These are phyloP conservation scores for Monotropa hypopitys DNA, from an alignment of 179 eudicot genomes.

Conservation along the genomic window DNA sequence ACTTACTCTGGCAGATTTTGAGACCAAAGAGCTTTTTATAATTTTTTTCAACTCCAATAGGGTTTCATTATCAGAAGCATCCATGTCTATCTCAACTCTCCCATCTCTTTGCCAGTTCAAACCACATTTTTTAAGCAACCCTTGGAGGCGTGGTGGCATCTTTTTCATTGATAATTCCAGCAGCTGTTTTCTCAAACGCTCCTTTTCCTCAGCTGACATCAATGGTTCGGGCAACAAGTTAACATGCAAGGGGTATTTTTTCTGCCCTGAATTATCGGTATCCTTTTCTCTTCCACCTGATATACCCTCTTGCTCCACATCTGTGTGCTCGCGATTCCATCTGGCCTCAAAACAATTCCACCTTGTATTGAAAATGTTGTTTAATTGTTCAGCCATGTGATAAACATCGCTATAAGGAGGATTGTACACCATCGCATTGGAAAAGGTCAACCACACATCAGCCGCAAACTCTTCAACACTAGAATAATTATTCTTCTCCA, in stretches of 20 bases:
- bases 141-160: constrained; percentile 14
- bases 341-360: constrained; percentile 44
- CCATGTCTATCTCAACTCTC: constrained; percentile 15
- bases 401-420: constrained; percentile 46
- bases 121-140: constrained; percentile 17
- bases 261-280: not conserved
- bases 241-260: not conserved
- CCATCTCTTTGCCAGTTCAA: constrained; percentile 11
- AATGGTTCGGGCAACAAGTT: constrained; percentile 5
- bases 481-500: constrained; percentile 29
- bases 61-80: constrained; percentile 18
- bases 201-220: constrained; percentile 26
- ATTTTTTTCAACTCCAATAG: constrained; percentile 24
- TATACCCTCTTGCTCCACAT: not conserved
- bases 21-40: constrained; percentile 4
- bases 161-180: constrained; percentile 16
- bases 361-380: constrained; percentile 28
- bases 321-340: constrained; percentile 11
- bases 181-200: constrained; percentile 21
- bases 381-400: constrained; percentile 37
- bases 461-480: constrained; percentile 49
- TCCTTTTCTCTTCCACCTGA: constrained; percentile 5
- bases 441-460: constrained; percentile 68
- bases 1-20: constrained; percentile 22
- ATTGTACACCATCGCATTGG: constrained; percentile 74